Percentiles rank a stretch among this genome's conserved stretches.
phyloP scores from a whole-genome alignment of 345 rosid genomes.

The Trapa incisa region DNA sequence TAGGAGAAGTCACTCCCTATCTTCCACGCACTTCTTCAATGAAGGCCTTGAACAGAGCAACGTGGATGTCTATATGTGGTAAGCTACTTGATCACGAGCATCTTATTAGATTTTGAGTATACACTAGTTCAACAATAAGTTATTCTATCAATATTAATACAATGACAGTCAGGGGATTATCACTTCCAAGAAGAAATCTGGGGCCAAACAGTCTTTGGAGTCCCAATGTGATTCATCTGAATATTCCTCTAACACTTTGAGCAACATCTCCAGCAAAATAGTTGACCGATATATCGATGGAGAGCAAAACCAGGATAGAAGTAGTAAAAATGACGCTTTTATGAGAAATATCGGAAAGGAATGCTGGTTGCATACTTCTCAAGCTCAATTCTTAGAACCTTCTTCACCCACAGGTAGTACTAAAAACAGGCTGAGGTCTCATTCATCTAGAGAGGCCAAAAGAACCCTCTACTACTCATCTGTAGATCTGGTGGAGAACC shows the following conservation, averaged over 20 bases:
- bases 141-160: background rate
- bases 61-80: background rate
- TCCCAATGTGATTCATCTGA: constrained; percentile 46
- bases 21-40: constrained; percentile 52
- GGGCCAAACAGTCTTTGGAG: constrained; percentile 29
- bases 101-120: background rate
- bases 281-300: constrained; percentile 18
- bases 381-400: constrained; percentile 48
- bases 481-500: background rate
- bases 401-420: constrained; percentile 46
- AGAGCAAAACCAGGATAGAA: constrained; percentile 60
- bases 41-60: constrained; percentile 31
- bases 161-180: constrained; percentile 24
- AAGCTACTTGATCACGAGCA: background rate
- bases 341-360: constrained; percentile 29
- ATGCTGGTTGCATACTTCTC: constrained; percentile 54
- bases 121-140: background rate
- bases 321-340: constrained; percentile 31
- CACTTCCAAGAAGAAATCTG: constrained; percentile 45
- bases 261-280: constrained; percentile 16
- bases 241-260: constrained; percentile 54
- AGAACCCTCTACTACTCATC: constrained; percentile 1
- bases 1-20: constrained; percentile 69
- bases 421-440: constrained; percentile 44
- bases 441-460: constrained; percentile 64